Evolutionary conservation across 2,329 filamentous ascomycete species (phyloP).

Genomic region (Aspergillus puulaauensis): DNA sequence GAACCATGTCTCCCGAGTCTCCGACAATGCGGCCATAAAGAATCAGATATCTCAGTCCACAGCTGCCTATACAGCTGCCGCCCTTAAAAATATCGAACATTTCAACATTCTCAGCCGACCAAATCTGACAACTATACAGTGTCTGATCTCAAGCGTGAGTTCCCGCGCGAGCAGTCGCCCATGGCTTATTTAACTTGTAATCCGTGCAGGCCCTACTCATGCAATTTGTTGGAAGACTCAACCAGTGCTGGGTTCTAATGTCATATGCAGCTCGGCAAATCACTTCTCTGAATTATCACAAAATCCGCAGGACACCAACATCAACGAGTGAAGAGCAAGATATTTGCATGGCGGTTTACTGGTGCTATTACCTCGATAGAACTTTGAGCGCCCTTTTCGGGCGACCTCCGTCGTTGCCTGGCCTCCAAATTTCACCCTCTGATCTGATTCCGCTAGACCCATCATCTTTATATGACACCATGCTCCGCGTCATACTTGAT

Average conservation of each 20-base stretch:
- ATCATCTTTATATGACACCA: constrained; percentile 6
- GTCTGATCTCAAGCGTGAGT: constrained; percentile 27
- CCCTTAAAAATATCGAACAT: constrained; percentile 16
- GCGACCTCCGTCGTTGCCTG: constrained; percentile 21
- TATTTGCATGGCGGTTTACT: constrained; percentile 21
- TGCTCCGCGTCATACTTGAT: constrained; percentile 13
- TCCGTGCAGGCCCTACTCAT: constrained; percentile 23
- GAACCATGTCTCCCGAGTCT: constrained; percentile 15
- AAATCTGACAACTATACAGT: constrained; percentile 20
- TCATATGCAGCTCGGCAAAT: constrained; percentile 29
- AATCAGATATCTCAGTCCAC: constrained; percentile 20
- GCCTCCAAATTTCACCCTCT: constrained; percentile 6
- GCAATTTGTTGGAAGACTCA: constrained; percentile 24
- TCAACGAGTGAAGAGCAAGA: constrained; percentile 17
- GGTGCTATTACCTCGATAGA: constrained; percentile 30
- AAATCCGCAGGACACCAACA: background rate
- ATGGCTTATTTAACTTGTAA: background rate
- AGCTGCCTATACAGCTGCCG: constrained; percentile 18
- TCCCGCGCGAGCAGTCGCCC: background rate
- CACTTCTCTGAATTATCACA: constrained; percentile 23
- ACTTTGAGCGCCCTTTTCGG: constrained; percentile 26
- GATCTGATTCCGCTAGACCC: background rate
- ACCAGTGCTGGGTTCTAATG: constrained; percentile 24
- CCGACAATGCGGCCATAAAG: constrained; percentile 15
- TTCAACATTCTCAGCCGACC: constrained; percentile 21